Evolutionary conservation across 1,139 yeast genomes (phyloP).

Genomic region (Hyphopichia buzzinii): DNA sequence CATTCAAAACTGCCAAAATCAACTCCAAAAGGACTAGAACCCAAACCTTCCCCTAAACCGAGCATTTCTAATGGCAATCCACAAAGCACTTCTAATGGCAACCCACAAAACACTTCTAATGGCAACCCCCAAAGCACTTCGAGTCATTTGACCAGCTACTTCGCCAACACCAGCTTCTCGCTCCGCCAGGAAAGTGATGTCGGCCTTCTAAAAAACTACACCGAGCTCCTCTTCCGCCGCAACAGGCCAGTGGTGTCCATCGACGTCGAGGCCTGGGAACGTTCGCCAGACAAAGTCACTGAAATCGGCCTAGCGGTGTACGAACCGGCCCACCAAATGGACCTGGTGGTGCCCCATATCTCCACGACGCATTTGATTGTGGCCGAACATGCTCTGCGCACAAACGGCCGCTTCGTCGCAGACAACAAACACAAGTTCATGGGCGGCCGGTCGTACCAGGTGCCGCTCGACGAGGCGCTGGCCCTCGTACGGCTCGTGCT

Average conservation of each 20-base stretch:
- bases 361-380: slow-evolving; percentile 58
- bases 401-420: slow-evolving; percentile 61
- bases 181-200: slow-evolving; percentile 15
- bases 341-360: slow-evolving; percentile 45
- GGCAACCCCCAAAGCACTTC: no score
- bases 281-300: slow-evolving; percentile 45
- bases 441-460: slow-evolving; percentile 54
- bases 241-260: slow-evolving; percentile 49
- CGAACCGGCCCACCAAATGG: slow-evolving; percentile 49
- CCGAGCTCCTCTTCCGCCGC: slow-evolving; percentile 28
- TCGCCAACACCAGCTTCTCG: slow-evolving; percentile 16
- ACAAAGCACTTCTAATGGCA: no score
- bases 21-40: no score
- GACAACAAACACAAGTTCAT: slow-evolving; percentile 59
- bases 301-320: slow-evolving; percentile 71
- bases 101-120: no score
- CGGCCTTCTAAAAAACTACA: slow-evolving; percentile 18
- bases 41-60: no score
- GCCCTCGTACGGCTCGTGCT: slow-evolving; percentile 42
- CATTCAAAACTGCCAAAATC: no score
- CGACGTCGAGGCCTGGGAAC: slow-evolving; percentile 71
- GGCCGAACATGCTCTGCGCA: slow-evolving; percentile 41
- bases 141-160: no score
- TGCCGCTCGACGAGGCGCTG: slow-evolving; percentile 34
- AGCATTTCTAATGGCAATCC: no score